Base-by-base conservation (phyloP, 2,329 filamentous ascomycete species). In the Chrysoporthe cubensis region DNA sequence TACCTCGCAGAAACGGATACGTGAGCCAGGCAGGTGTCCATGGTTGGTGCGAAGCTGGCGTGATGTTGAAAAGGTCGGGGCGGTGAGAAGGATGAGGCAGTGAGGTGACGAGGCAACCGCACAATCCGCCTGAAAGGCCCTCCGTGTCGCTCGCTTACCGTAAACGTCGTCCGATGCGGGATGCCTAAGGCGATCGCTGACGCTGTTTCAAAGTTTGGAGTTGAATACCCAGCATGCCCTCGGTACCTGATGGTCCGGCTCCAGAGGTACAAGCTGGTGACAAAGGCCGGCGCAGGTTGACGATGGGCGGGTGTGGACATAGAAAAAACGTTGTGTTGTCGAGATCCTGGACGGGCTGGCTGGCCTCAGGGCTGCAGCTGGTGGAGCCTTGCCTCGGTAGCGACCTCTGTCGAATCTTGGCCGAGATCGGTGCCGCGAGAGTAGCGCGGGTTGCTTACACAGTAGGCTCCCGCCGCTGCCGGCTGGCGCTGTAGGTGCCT, bases 11-110 rank as follows among this genome's bases (percentile, higher is more conserved):
- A 32, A n/a, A 57, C 54, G 54, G 13, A 21, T 40, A 57, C 54
- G 54, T 40, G 40, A 40, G n/a, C 54, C 34, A 13, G 40, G 34
- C 32, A 32, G n/a, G 50, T 11, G 14, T 16, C 54, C 16, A 65
- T 58, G n/a, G 43, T 48, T 21, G 43, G 16, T 58, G 16, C 18
- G 4, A 18, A 4, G 32, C 26, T 42, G 50, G 43, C 43, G 37
- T 42, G 64, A 66, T 54, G 50, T 11, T 26, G 58, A 26, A 13
- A 32, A n/a, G 9, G 3, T 26, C 18, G 7, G 52, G 21, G 62
- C 62, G 62, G 62, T 64, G 62, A 64, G 52, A 40, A 21, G 56
- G 16, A 34, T 8, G 46, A 54, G 34, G 9, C 48, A 26, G 48
- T 52, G 46, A 54, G 48, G 61, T 37, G 60, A 62, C 44, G 16